Evolutionary conservation across 805 yeast species (phyloP).

Genomic region (Barnettozyma salicaria): DNA sequence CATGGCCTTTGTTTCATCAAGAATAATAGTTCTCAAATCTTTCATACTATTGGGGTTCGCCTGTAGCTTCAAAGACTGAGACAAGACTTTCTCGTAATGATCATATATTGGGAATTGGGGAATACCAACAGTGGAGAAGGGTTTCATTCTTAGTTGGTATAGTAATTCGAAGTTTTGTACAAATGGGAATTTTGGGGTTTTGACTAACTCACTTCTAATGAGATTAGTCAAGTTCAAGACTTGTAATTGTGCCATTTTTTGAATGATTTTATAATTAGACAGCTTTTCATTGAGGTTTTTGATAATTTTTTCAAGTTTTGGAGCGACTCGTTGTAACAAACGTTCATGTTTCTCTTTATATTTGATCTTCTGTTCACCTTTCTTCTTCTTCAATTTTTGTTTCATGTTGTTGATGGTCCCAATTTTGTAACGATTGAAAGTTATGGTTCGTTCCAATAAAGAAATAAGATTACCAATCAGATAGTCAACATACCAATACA

Average conservation of each 20-base stretch:
- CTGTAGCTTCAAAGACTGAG: background rate
- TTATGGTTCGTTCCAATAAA: conserved; percentile 31
- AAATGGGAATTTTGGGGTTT: conserved; percentile 24
- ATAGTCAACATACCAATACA: conserved; percentile 63
- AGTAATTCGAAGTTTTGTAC: conserved; percentile 28
- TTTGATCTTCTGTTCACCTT: conserved; percentile 43
- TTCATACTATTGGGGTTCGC: background rate
- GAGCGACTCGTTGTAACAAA: conserved; percentile 31
- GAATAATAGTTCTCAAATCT: background rate
- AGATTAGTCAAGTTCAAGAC: conserved; percentile 28
- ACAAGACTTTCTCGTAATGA: conserved; percentile 13
- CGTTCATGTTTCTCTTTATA: conserved; percentile 31
- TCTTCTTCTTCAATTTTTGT: conserved; percentile 43
- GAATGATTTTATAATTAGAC: conserved; percentile 23
- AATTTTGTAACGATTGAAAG: conserved; percentile 30
- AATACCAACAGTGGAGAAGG: conserved; percentile 73
- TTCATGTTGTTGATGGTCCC: conserved; percentile 29
- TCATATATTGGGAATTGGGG: conserved; percentile 50
- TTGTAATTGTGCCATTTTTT: conserved; percentile 30
- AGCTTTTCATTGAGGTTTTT: conserved; percentile 23
- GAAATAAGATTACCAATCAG: conserved; percentile 44
- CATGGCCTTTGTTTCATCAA: background rate
- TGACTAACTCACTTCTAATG: conserved; percentile 23
- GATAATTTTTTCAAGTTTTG: conserved; percentile 28
- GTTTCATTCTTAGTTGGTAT: conserved; percentile 63